A percentile compares a stretch with the other conserved stretches of the same genome.
phyloP scores from a whole-genome alignment of 2,329 filamentous ascomycete genomes.

The Phaeophleospora eucalypticola region DNA sequence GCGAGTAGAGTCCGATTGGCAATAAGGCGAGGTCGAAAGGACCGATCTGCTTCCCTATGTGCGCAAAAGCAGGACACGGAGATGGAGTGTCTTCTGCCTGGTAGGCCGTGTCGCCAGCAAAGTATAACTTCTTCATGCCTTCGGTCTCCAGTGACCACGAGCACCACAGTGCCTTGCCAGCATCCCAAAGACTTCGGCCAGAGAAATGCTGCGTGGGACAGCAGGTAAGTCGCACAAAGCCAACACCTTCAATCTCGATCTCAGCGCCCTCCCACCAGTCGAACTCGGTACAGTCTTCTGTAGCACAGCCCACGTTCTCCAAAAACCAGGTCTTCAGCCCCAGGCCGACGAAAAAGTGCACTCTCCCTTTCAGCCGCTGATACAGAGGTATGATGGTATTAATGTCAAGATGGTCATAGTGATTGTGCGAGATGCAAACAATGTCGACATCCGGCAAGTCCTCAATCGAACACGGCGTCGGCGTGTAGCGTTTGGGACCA shows the following conservation, averaged over 20 bases:
- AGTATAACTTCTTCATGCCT: conserved; percentile 40
- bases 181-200: conserved; percentile 39
- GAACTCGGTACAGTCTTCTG: conserved; percentile 42
- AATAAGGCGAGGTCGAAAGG: conserved; percentile 49
- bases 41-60: conserved; percentile 45
- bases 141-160: conserved; percentile 41
- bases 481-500: conserved; percentile 52
- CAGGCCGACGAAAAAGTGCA: conserved; percentile 43
- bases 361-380: conserved; percentile 31
- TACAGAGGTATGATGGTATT: conserved; percentile 43
- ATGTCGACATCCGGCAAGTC: conserved; percentile 51
- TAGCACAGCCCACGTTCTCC: conserved; percentile 36
- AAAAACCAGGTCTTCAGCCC: conserved; percentile 38
- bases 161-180: conserved; percentile 45
- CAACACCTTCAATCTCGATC: conserved; percentile 32
- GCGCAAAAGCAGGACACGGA: conserved; percentile 46
- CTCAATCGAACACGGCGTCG: conserved; percentile 46
- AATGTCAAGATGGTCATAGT: conserved; percentile 54
- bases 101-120: conserved; percentile 51
- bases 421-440: conserved; percentile 53
- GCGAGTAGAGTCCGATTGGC: conserved; percentile 48
- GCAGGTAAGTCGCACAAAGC: conserved; percentile 42
- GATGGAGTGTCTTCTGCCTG: conserved; percentile 37
- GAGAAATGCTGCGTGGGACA: conserved; percentile 49
- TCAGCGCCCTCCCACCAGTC: conserved; percentile 50